Percentiles rank a stretch among this genome's conserved stretches.
Conservation (phyloP, 768 basidiomycete genomes). For the Cyathus striatus region DNA sequence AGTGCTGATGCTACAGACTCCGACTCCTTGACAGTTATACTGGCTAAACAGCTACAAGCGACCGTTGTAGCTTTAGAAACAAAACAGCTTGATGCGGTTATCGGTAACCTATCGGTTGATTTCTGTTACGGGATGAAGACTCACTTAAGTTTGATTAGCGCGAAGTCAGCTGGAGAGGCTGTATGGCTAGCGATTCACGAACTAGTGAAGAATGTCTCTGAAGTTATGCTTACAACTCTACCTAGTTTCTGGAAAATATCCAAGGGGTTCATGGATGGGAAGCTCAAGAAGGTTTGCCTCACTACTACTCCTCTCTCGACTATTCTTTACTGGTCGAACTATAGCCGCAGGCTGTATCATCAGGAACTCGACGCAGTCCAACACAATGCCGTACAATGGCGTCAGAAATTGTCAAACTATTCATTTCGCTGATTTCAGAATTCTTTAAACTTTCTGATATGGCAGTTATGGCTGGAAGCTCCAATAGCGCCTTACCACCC, state of each 20-base stretch:
- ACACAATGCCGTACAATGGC: slow-evolving; percentile 85
- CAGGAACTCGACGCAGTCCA: slow-evolving; percentile 68
- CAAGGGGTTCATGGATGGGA: slow-evolving; percentile 88
- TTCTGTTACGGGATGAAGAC: neutral
- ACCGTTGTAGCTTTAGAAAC: slow-evolving; percentile 57
- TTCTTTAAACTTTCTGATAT: slow-evolving; percentile 77
- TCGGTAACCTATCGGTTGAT: slow-evolving; percentile 38
- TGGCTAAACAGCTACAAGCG: slow-evolving; percentile 54
- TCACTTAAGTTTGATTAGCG: slow-evolving; percentile 29
- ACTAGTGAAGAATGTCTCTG: slow-evolving; percentile 84
- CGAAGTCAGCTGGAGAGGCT: slow-evolving; percentile 64
- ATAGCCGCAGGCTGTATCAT: slow-evolving; percentile 22
- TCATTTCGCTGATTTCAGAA: slow-evolving; percentile 78
- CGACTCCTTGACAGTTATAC: slow-evolving; percentile 32
- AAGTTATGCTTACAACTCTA: slow-evolving; percentile 75
- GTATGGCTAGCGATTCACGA: slow-evolving; percentile 78
- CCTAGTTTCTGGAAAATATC: slow-evolving; percentile 95
- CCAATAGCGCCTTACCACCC: slow-evolving; percentile 35
- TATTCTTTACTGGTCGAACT: slow-evolving; percentile 4
- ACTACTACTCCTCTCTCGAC: slow-evolving; percentile 1
- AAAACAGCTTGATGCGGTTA: slow-evolving; percentile 55
- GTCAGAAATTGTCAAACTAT: slow-evolving; percentile 79
- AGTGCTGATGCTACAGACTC: slow-evolving; percentile 26
- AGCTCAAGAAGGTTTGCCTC: slow-evolving; percentile 73
- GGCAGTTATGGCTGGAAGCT: slow-evolving; percentile 51